These are phyloP conservation scores for Aspergillus heteromorphus DNA, from an alignment of 495 filamentous ascomycete species.

Conservation along the genomic window DNA sequence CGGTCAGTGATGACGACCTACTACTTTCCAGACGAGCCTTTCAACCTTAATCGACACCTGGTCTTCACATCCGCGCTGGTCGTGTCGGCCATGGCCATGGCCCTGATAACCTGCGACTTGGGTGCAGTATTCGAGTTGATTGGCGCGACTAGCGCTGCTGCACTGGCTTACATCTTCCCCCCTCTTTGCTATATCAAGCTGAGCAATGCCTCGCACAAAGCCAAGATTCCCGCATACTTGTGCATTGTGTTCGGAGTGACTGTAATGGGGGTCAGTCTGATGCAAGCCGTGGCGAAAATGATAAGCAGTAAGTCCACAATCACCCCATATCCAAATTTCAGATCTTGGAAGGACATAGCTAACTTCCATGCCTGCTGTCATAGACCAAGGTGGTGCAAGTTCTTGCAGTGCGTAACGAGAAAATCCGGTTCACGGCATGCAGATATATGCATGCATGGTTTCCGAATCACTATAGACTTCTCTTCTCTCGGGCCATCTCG, in stretches of 20 bases:
- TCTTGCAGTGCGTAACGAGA: slow-evolving; percentile 21
- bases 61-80: slow-evolving; percentile 79
- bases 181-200: slow-evolving; percentile 93
- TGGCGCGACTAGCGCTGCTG: slow-evolving; percentile 88
- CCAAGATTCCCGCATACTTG: slow-evolving; percentile 64
- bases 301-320: slow-evolving; percentile 35
- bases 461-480: background rate
- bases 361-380: background rate
- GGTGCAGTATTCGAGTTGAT: slow-evolving; percentile 93
- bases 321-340: background rate
- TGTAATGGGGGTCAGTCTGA: slow-evolving; percentile 81
- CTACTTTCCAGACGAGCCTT: slow-evolving; percentile 76
- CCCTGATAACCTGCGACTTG: slow-evolving; percentile 83
- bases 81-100: slow-evolving; percentile 67
- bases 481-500: background rate
- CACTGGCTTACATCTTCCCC: slow-evolving; percentile 91
- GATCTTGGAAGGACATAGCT: background rate
- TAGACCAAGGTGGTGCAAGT: slow-evolving; percentile 30
- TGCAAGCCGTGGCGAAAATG: slow-evolving; percentile 69
- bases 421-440: background rate
- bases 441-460: background rate
- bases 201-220: slow-evolving; percentile 59
- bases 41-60: slow-evolving; percentile 77
- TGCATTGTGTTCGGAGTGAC: slow-evolving; percentile 69
- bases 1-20: slow-evolving; percentile 94